Base-by-base conservation (phyloP, 1,284 basidiomycete species). In the Neonothopanus nambi region DNA sequence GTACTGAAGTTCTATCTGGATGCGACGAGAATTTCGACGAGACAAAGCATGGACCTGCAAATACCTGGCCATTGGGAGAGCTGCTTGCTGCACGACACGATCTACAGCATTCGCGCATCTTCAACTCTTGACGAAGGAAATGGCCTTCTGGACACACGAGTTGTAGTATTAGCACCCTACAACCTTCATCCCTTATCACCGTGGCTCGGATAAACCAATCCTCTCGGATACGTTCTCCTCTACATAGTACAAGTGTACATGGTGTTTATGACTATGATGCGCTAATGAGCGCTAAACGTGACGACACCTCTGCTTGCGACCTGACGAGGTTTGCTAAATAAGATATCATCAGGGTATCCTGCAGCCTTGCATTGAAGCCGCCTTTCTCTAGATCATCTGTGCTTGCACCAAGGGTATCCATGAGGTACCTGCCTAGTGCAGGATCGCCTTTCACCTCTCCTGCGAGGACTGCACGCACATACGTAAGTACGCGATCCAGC, bases 11-110 rank as follows among this genome's bases (percentile, higher is more conserved):
- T 56, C 45, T 72, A 24, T 54, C 66, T 49, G 52, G 55, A 38
- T 18, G 51, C 42, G 36, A 48, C 30, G 51, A 51, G n/a, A 58
- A 61, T n/a, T 71, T 73, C 56, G 72, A 78, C 51, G 73, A 75
- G 44, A 63, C 64, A 1, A 54, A 66, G 17, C 59, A 76, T 39
- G 84, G 84, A 1, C 94, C 94, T 4, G 88, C 89, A 21, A 94
- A 87, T 59, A 97, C 91, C 4, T 99, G 95, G 93, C 96, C 96
- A 0, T 69, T 99, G 13, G 95, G 95, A n/a, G 96, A 99, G 70
- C 90, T 98, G 40, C 75, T 98, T 17, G 86, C 90, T 39, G 83
- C 85, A 26, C 77, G 96, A 57, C 96, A 99, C 70, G 96, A 98
- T 72, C 74, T 95, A 63, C 89, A 97, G 67, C 96, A 98, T 72